Evolutionary conservation across 108 stramenopile species (phyloP), one percentile per base, ranked within the genome.

Genomic region (Stephanodiscus minutulus): DNA sequence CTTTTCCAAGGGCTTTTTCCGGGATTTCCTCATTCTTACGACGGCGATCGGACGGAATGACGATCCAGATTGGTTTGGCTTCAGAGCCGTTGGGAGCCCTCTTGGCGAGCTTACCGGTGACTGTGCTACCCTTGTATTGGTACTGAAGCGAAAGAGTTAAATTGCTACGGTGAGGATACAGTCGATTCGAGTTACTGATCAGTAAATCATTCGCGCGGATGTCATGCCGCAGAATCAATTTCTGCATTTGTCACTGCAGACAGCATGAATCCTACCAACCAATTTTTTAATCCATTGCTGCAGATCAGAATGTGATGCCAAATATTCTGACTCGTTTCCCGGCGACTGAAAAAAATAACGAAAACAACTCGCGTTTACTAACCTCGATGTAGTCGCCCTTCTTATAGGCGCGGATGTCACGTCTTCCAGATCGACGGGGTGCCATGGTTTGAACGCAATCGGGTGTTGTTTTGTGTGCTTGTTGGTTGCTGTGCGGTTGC

Each of bases 301-400:
- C 27, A 54, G 22, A 7, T 27, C 13, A 12, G 53, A 9, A 39
- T 39, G 39, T 12, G 9, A 1, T 27, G 27, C 7, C 27, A 41
- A 37, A 44, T 11, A 10, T 10, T 36, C 35, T 7, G 39, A 39
- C 11, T 1, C 3, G 8, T 39, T 39, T 8, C 39, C 11, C 1
- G 3, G 1, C 39, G 39, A 39, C 39, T 3, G 11, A 39, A 39
- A 39, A 11, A 1, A 39, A n/a, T 9, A 13, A 15, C 12, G 15
- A 17, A 1, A 3, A 29, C 27, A 56, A 25, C 25, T 11, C 27
- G 25, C 13, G 17, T 48, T 2, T 36, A 62, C 74, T 41, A 47
- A 75, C 74, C 61, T 75, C 74, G 24, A 75, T 44, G 39, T 47
- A 64, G 54, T 75, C 74, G 13, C 74, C 74, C 74, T 75, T 75